Base-by-base conservation (phyloP, 1,139 yeast genomes). In the Suhomyces ambrosiae region DNA sequence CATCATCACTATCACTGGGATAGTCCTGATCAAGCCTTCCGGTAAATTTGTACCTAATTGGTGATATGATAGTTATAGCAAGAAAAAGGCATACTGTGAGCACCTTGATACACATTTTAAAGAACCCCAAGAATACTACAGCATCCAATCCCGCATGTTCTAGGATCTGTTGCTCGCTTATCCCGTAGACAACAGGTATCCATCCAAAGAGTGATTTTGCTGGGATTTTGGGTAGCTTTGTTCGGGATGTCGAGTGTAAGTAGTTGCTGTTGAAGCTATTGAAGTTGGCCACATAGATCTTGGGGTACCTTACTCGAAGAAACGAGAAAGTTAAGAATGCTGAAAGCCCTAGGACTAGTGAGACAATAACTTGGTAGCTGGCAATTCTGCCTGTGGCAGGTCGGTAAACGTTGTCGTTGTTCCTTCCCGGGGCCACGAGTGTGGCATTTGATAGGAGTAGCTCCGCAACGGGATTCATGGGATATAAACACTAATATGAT, bases 81-180 rank as follows among this genome's bases (percentile, higher is more conserved):
- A 85, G 72, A 2, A 83, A 46, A 2, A 84, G 70, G 53, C 86
- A 76, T 1, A 75, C 63, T 5, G 74, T 59, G 19, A 87, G 64
- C 24, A 82, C 71, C 52, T 76, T 76, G 41, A 86, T 82, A 26
- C 89, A 78, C 82, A 86, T 82, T 46, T 79, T 76, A 70, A 87
- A 88, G 59, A 87, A 87, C 11, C 86, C 83, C 19, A 87, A 64
- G 52, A 83, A 87, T 37, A 90, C 97, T 61, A 78, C 89, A 0
- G 97, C 97, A 63, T 92, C 98, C 29, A 92, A 65, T 0, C 98
- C 98, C 1, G 97, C 96, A 54, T 83, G 84, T 44, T 87, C 90
- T 37, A 92, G 68, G 2, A 92, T 79, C 48, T 89, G 88, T 23
- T 78, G 75, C 51, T 92, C 97, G 17, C 74, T 71, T 12, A 89